Evolutionary conservation across 768 basidiomycete species (phyloP), one percentile per base, ranked within the genome.

Genomic region (Hericium erinaceus): DNA sequence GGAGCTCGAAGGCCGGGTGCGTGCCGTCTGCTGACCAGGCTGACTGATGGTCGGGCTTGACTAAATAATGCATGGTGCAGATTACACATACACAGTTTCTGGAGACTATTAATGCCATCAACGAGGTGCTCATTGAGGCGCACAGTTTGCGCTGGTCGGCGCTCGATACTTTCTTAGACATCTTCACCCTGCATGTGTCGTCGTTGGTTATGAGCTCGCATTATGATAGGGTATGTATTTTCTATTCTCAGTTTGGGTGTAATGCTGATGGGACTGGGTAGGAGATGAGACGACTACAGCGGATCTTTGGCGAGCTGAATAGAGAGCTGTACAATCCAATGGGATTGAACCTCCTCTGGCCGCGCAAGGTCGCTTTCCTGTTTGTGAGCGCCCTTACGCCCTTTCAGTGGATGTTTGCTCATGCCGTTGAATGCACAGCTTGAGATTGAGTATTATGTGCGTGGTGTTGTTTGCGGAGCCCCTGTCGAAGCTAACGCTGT

Each of bases 401-500:
- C 3, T 22, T 6, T 53, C 49, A 49, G 40, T 2, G 52, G 12
- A 5, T 26, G 39, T 1, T n/a, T 13, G 28, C 20, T 18, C 4
- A 44, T 48, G 22, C 51, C 50, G 48, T 57, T 53, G 44, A 59
- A n/a, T 38, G 54, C 12, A 12, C 64, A 98, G 95, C 78, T 98
- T 64, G 95, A 98, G 75, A 90, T 98, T 58, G 95, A 98, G 66
- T 94, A 93, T 73, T 94, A 93, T 72, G 88, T 90, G 56, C 74
- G 88, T 80, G 41, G 46, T 12, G 33, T 44, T 20, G 24, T 20
- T 37, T 4, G n/a, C 39, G 9, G 24, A 11, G 12, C 44, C 8
- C 16, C n/a, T 46, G 4, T 46, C 26, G 3, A 18, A 24, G 18
- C 20, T 26, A 26, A 26, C 13, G 28, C 18, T n/a, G 5, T 51